Base-by-base conservation (phyloP, 345 rosid genomes). In the Heritiera littoralis region DNA sequence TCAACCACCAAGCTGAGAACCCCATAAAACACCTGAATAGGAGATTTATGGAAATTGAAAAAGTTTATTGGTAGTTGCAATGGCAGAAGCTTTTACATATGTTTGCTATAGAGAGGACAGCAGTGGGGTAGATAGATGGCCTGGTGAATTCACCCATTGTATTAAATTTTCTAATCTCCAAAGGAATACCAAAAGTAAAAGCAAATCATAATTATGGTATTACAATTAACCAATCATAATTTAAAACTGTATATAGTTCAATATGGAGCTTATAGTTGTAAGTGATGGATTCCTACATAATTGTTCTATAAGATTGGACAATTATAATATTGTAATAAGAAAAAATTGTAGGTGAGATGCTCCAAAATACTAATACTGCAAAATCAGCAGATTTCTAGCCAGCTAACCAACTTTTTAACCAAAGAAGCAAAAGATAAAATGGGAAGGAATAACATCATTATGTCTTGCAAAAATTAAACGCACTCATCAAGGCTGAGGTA, bases 31-130 rank as follows among this genome's bases (percentile, higher is more conserved):
- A 43, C 15, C 18, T n/a, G 41, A 76, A 28, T 58, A 51, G 49
- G 30, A 81, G 66, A 28, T 72, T 48, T 41, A 41, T 13, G 43
- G 78, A 84, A 86, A 72, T 12, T 14, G 28, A 73, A 68, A 56
- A 63, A 66, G 73, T 5, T 71, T 66, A 35, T 54, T 66, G 83
- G 86, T 67, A 13, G 83, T 77, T 84, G 85, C 70, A 71, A 80
- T 69, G 78, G 69, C 14, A 60, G 51, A 61, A 70, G 60, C 51
- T 74, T 70, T 76, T 67, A 54, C 45, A 68, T 73, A 51, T 28
- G 1, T 61, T 30, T 63, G 41, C 18, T 5, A 32, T 63, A 18
- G 30, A 11, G 13, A 63, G 41, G 6, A 63, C 9, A 30, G 41
- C 41, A 30, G 40, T 63, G 67, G 41, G 67, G 67, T 63, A 35